Conservation (phyloP, 805 yeast species). For the Clavispora carvajalis region DNA sequence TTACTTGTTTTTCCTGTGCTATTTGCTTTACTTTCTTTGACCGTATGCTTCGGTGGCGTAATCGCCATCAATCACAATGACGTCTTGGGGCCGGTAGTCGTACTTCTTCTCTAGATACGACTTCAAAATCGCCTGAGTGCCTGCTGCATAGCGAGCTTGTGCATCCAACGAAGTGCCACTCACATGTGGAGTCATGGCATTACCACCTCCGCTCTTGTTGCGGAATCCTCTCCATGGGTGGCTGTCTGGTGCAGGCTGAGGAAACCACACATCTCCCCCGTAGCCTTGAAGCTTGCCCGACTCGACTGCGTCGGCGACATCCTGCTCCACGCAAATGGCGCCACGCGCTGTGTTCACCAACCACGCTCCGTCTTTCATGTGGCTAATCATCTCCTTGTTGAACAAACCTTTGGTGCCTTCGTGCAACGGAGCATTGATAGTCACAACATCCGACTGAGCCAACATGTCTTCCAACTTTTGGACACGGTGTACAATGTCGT, state of each 20-base stretch:
- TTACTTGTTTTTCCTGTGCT: background rate
- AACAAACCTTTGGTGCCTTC: slow-evolving; percentile 63
- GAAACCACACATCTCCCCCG: slow-evolving; percentile 83
- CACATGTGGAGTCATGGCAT: slow-evolving; percentile 81
- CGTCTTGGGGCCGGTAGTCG: slow-evolving; percentile 72
- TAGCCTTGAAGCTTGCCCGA: slow-evolving; percentile 70
- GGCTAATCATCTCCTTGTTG: slow-evolving; percentile 58
- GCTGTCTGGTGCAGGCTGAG: slow-evolving; percentile 75
- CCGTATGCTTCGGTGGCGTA: slow-evolving; percentile 76
- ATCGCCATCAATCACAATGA: slow-evolving; percentile 65
- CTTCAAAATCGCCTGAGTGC: slow-evolving; percentile 60
- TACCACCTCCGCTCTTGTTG: slow-evolving; percentile 60
- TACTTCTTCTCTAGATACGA: slow-evolving; percentile 56
- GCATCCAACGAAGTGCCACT: slow-evolving; percentile 81
- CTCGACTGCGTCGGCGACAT: slow-evolving; percentile 67
- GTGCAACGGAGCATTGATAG: slow-evolving; percentile 74
- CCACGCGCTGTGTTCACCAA: slow-evolving; percentile 79
- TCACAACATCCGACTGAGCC: slow-evolving; percentile 62
- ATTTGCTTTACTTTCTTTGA: slow-evolving; percentile 20
- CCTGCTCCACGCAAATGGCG: slow-evolving; percentile 68
- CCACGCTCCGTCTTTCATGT: slow-evolving; percentile 71
- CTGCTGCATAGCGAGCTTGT: slow-evolving; percentile 66
- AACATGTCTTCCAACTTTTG: slow-evolving; percentile 61
- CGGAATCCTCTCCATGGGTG: slow-evolving; percentile 75
- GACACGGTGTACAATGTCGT: slow-evolving; percentile 51